Evolutionary conservation across 371 early-diverging fungal genomes (phyloP), one percentile per base, ranked within the genome.

Genomic region (Haplosporangium sp.): DNA sequence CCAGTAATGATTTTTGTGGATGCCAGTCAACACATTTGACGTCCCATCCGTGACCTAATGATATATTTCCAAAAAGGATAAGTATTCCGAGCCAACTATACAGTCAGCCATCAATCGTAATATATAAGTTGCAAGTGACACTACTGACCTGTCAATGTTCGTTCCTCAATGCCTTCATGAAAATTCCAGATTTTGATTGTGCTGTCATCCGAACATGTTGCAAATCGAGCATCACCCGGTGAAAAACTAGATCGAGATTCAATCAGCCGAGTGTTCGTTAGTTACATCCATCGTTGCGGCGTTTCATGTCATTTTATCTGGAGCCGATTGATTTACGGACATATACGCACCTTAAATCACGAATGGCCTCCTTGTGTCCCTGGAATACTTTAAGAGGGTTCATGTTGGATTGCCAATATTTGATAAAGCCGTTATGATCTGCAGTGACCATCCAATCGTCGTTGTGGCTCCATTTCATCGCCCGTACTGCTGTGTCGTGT

Each of bases 391-490:
- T 97, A 46, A 99, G 85, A 71, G 99, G 98, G 82, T 96, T 98
- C 96, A 99, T 95, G 67, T 98, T 98, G 48, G 95, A 93, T 82
- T 99, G 98, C 99, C 99, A 99, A 80, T 99, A 99, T 83, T 99
- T 99, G 63, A 99, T 93, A 18, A 93, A 85, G 37, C 99, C 99
- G 37, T 90, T 86, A 69, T 98, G 95, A 81, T 99, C 99, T 8
- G 95, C 98, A 5, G 96, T 96, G 1, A 99, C 91, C 89, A 99
- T 90, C 95, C 98, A 99, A 54, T 95, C 92, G 55, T 95, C 96
- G 58, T 96, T 95, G 65, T 96, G 99, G 16, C 97, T 95, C 99
- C 99, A 99, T 68, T 91, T 89, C 98, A 99, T 97, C 8, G 94
- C 89, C 51, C 99, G 91, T 2, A 99, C 94, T 6, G 99, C 94